Evolutionary conservation across 768 basidiomycete genomes (phyloP), one percentile per base, ranked within the genome.

Genomic region (Suillus americanus): DNA sequence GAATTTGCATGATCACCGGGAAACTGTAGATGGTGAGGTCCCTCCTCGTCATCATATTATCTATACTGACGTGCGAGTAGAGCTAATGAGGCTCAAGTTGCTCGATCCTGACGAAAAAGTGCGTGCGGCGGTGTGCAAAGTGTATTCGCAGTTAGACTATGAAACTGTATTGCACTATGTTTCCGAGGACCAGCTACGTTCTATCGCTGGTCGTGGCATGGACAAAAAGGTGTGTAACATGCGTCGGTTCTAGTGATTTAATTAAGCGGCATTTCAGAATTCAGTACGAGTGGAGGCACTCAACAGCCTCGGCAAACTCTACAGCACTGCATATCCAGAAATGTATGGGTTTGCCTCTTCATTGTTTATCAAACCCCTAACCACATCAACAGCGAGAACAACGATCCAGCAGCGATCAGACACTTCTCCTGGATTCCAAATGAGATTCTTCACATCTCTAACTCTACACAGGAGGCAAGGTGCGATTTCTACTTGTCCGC

Each of bases 401-500:
- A 88, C 46, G 92, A 95, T 62, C 77, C 83, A 2, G 79, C 85
- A 1, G 94, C 94, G 2, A 82, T 89, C 37, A 70, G 79, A 18
- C 92, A 96, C 54, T 98, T 99, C 71, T 87, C 86, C 0, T 99
- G 97, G 97, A 98, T 99, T 66, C 95, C 97, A 0, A 82, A 89
- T 33, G 79, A 83, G 46, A 79, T 99, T 37, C 79, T 96, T 10
- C 81, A 82, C 48, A 82, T 84, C 65, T 79, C 82, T 10, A 76
- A 79, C n/a, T 73, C 82, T 20, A 83, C 80, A 16, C 43, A 74
- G 0, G 91, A 93, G 69, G 81, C 87, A 50, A 85, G 86, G 89
- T 90, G 66, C 61, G 82, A 65, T 23, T 20, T 59, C 28, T 16
- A 18, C 25, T 57, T 25, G 35, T 23, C 20, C n/a, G 25, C 53